These are phyloP conservation scores for Fusarium dlaminii DNA, from an alignment of 2,329 filamentous ascomycete species.

Conservation along the genomic window DNA sequence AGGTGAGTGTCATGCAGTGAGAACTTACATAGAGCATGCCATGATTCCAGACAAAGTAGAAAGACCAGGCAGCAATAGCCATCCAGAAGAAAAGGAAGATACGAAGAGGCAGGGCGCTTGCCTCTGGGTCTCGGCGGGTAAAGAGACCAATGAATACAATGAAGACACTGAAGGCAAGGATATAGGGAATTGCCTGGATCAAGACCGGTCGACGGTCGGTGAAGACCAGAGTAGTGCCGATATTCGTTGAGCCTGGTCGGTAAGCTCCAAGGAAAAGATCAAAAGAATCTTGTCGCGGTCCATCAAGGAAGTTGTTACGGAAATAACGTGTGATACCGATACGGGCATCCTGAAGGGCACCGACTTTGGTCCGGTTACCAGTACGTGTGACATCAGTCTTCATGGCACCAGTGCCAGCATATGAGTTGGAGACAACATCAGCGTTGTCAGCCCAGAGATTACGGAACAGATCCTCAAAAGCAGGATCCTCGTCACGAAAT, in stretches of 20 bases:
- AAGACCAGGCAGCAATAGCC: slow-evolving; percentile 73
- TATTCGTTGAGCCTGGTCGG: slow-evolving; percentile 75
- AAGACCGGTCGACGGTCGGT: slow-evolving; percentile 85
- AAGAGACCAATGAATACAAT: slow-evolving; percentile 80
- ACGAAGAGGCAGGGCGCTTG: slow-evolving; percentile 81
- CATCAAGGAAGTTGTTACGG: slow-evolving; percentile 93
- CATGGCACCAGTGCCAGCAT: slow-evolving; percentile 94
- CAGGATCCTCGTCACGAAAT: slow-evolving; percentile 78
- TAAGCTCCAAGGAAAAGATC: slow-evolving; percentile 93
- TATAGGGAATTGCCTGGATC: slow-evolving; percentile 93
- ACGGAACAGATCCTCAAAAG: slow-evolving; percentile 91
- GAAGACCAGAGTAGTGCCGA: slow-evolving; percentile 79
- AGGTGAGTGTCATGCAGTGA: neutral
- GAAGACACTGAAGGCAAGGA: slow-evolving; percentile 86
- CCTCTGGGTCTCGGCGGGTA: slow-evolving; percentile 75
- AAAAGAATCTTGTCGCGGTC: slow-evolving; percentile 92
- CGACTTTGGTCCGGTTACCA: slow-evolving; percentile 85
- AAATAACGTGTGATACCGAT: slow-evolving; percentile 91
- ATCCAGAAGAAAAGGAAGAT: slow-evolving; percentile 85
- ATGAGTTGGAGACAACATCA: slow-evolving; percentile 90
- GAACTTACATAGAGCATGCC: slow-evolving; percentile 94
- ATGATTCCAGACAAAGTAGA: slow-evolving; percentile 81
- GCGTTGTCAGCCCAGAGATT: slow-evolving; percentile 99
- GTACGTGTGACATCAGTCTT: slow-evolving; percentile 99
- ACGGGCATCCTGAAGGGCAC: slow-evolving; percentile 84